Percentiles rank a stretch among this genome's conserved stretches.
Conservation (phyloP, 2,329 filamentous ascomycete genomes). For the Zopfia rhizophila region DNA sequence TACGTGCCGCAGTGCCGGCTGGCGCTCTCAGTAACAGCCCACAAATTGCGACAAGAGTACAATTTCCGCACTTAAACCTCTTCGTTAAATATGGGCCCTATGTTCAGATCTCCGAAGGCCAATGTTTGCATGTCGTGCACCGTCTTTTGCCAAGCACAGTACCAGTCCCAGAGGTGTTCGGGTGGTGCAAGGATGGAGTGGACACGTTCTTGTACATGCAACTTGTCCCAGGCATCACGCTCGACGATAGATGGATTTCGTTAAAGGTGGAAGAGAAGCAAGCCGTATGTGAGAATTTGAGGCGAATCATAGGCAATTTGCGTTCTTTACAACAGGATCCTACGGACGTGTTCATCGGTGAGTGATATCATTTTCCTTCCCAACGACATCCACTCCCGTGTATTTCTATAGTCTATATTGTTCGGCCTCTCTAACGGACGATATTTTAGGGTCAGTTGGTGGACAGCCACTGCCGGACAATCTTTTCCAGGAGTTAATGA, state of each 20-base stretch:
- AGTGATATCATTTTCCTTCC: conserved; percentile 21
- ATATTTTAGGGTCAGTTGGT: too few species aligned
- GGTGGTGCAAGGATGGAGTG: conserved; percentile 46
- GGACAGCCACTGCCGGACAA: too few species aligned
- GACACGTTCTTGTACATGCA: conserved; percentile 49
- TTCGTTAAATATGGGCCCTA: conserved; percentile 47
- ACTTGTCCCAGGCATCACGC: conserved; percentile 35
- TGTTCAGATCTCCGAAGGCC: conserved; percentile 40
- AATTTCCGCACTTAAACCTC: conserved; percentile 43
- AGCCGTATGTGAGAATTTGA: conserved; percentile 22
- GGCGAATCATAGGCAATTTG: conserved; percentile 28
- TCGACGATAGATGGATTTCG: conserved; percentile 39
- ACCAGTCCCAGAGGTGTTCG: conserved; percentile 52
- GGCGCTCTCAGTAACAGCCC: too few species aligned
- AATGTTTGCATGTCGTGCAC: conserved; percentile 41
- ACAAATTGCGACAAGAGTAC: too few species aligned
- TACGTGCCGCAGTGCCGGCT: conserved; percentile 23
- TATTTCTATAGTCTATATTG: conserved; percentile 28
- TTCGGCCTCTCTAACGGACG: too few species aligned
- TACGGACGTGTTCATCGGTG: conserved; percentile 39
- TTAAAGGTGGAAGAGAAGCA: conserved; percentile 25
- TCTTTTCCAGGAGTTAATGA: too few species aligned
- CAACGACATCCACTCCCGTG: conserved; percentile 33
- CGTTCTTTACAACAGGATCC: conserved; percentile 38
- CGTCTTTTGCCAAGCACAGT: conserved; percentile 30